Base-by-base conservation (phyloP, 2,329 filamentous ascomycete genomes). In the Neofusicoccum ribis region DNA sequence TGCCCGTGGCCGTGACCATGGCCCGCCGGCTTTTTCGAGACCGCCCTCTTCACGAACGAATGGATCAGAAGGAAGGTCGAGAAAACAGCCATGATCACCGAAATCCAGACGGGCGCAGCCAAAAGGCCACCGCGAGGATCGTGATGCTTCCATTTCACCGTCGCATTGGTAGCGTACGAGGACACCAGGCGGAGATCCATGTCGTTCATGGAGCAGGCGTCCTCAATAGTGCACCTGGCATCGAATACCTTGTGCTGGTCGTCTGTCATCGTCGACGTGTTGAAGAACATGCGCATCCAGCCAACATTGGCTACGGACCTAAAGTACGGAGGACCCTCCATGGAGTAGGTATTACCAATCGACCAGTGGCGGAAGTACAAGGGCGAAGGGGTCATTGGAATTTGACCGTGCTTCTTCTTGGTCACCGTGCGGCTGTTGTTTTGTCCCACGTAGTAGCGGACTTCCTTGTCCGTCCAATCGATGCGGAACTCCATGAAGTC, bases 221-320 rank as follows among this genome's bases (percentile, higher is more conserved):
- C 69, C 3, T 67, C 54, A 12, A 72, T 31, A 17, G 69, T 64
- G 60, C 78, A 80, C 37, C 71, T 70, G 3, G 67, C 60, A 27
- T 72, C 69, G 60, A 77, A 79, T 6, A 70, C 67, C 11, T 70
- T 67, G 34, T 67, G 70, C 5, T 69, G 67, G 12, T 73, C 68
- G 17, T 73, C 63, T 8, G 72, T 80, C 71, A 75, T 79, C 7
- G 75, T 68, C 1, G 81, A 82, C 0, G 80, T 81, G 67, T 84
- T 84, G 76, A 84, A 84, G 69, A 84, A 84, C 34, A 80, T 72
- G n/a, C 81, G 77, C 9, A 80, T 75, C 79, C 80, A 84, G 7
- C 74, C 79, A 37, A 84, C 69, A 27, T 79, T 78, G 5, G 81
- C 82, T 20, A 73, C 69, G 2, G 79, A 77, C n/a, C 69, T 71